Base-by-base conservation (phyloP, 345 rosid species). In the Adansonia digitata region DNA sequence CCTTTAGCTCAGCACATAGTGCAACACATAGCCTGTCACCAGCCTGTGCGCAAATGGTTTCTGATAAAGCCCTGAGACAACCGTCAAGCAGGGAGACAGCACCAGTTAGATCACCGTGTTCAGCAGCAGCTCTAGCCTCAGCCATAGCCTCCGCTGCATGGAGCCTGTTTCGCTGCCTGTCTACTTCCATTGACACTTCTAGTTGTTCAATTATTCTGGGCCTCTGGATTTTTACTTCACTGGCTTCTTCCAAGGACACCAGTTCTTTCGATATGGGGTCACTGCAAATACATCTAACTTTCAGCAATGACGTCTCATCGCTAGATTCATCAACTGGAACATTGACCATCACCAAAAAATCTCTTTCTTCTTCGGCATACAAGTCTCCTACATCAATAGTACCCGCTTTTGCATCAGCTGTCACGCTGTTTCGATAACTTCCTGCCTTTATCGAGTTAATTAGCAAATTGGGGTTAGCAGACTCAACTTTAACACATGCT, bases 291-390 rank as follows among this genome's bases (percentile, higher is more conserved):
- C 94, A 93, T 67, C 75, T 83, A 35, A 93, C 91, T 84, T 83
- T 93, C 13, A 96, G 80, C 66, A 96, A 72, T 17, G 90, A 79
- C 82, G 89, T 88, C 40, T 81, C 79, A 74, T 82, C 85, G 55
- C 82, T 55, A 5, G 84, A 79, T 63, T 85, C 77, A 49, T 79
- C 88, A n/a, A 78, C 69, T 12, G 99, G 99, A 60, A 96, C 82
- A 76, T 88, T 86, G 20, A 93, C 78, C 2, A 85, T 81, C 77
- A 92, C 94, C 84, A 96, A 84, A 84, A 96, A 92, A 69, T 92
- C 93, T 83, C 98, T 85, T 81, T 91, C 97, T 85, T 96, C 99
- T 77, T 96, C 98, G 0, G 98, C 98, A 70, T 96, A 96, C 79
- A 96, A 81, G 84, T 96, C 97, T 46, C 99, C 99, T 7, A 92